Conservation (phyloP, 176 grass and related monocot species). For the Pontederia crassipes region DNA sequence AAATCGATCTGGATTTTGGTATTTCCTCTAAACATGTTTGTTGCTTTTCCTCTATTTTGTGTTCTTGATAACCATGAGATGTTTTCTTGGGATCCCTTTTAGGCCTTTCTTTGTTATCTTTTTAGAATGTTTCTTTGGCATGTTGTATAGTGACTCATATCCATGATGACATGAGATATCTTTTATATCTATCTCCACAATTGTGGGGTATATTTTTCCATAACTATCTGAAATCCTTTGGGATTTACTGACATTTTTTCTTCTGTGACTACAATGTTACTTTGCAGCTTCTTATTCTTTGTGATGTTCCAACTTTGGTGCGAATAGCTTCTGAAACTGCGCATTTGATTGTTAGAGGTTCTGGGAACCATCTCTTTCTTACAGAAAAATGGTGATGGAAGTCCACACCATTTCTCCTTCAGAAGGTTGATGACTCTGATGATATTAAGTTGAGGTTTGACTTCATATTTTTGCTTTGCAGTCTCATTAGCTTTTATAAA, state of each 20-base stretch:
- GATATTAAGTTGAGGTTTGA: constrained; percentile 80
- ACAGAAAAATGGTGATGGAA: constrained; percentile 60
- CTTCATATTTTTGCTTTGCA: too few species aligned
- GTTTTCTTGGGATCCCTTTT: not conserved
- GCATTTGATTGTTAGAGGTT: constrained; percentile 82
- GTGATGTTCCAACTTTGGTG: constrained; percentile 66
- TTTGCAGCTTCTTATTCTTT: constrained; percentile 79
- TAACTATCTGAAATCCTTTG: not conserved
- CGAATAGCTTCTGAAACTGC: constrained; percentile 46
- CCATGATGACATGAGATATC: too few species aligned
- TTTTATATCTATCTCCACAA: too few species aligned
- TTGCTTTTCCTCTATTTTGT: too few species aligned
- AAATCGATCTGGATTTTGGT: too few species aligned
- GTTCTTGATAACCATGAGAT: not conserved
- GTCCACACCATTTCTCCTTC: constrained; percentile 59
- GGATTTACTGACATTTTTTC: constrained; percentile 19
- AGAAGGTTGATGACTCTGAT: constrained; percentile 71
- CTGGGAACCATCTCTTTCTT: constrained; percentile 89
- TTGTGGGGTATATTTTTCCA: too few species aligned
- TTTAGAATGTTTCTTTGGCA: not conserved
- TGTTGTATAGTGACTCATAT: not conserved
- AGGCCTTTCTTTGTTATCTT: not conserved
- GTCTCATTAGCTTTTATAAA: not conserved
- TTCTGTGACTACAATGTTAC: not conserved
- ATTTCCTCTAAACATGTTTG: too few species aligned